These are phyloP conservation scores for Micractinium conductrix DNA, from an alignment of 139 green algal genomes.

Conservation along the genomic window DNA sequence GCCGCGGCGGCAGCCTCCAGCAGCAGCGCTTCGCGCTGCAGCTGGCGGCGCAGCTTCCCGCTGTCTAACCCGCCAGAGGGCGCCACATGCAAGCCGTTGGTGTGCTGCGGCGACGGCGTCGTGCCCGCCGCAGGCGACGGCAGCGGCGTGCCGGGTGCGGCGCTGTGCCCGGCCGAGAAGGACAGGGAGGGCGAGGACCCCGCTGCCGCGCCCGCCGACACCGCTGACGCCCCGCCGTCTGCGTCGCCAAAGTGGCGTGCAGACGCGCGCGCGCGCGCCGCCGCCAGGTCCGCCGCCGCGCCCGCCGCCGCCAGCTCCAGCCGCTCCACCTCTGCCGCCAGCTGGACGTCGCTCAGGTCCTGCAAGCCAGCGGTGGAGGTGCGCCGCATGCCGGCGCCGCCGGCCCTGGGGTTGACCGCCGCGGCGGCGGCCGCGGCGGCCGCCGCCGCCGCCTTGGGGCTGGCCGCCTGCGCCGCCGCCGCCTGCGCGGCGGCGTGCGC, in stretches of 20 bases:
- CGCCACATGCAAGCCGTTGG: no score
- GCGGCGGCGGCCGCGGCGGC: neutral
- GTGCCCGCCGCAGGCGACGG: neutral
- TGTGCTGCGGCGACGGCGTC: no score
- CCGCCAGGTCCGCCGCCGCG: neutral
- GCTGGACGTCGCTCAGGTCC: neutral
- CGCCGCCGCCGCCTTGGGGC: neutral
- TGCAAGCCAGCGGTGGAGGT: neutral
- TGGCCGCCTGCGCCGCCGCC: neutral
- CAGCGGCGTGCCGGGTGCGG: neutral
- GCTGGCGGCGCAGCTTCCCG: neutral
- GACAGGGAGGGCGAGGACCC: neutral
- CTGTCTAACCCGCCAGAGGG: neutral
- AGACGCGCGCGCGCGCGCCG: neutral
- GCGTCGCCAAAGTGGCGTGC: no score
- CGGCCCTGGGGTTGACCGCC: neutral
- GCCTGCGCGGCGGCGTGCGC: neutral
- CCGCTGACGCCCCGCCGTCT: no score
- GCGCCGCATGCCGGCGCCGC: neutral
- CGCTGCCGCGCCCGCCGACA: neutral
- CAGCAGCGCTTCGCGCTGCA: slow-evolving; percentile 24
- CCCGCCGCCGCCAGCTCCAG: slow-evolving; percentile 11
- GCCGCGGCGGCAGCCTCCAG: slow-evolving; percentile 15
- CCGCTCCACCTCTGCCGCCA: slow-evolving; percentile 1
- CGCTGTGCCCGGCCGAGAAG: neutral